These are phyloP conservation scores for Phytophthora meadii DNA, from an alignment of 352 stramenopile genomes.

Conservation along the genomic window DNA sequence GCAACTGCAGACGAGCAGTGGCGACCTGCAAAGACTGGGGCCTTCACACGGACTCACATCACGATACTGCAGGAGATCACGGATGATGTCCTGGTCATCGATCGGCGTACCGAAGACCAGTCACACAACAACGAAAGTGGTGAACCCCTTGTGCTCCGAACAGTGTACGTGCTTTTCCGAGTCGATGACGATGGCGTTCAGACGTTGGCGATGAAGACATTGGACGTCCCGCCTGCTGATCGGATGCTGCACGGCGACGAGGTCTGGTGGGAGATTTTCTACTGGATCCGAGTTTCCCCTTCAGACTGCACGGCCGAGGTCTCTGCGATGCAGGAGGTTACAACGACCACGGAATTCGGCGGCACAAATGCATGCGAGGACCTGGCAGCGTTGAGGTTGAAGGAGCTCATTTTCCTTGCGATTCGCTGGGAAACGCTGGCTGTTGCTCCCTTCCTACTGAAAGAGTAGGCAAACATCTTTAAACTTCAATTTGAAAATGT, in stretches of 20 bases:
- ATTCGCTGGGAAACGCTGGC: constrained; percentile 39
- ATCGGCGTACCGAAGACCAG: constrained; percentile 31
- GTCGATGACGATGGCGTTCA: constrained; percentile 12
- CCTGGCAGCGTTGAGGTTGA: constrained; percentile 23
- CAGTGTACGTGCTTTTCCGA: constrained; percentile 41
- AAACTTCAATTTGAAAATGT: neutral
- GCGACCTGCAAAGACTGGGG: constrained; percentile 28
- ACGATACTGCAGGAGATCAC: constrained; percentile 34
- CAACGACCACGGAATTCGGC: constrained; percentile 4
- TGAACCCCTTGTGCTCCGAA: constrained; percentile 23
- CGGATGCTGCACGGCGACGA: constrained; percentile 22
- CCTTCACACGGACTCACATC: constrained; percentile 28
- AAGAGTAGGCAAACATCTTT: constrained; percentile 1
- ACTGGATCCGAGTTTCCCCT: constrained; percentile 40
- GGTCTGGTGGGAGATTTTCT: constrained; percentile 49
- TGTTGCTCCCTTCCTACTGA: constrained; percentile 33
- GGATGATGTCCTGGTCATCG: constrained; percentile 38
- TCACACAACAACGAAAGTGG: neutral
- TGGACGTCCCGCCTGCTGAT: constrained; percentile 32
- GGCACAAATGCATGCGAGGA: neutral
- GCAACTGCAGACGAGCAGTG: constrained; percentile 29
- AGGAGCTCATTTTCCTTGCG: constrained; percentile 42
- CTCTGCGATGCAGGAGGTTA: constrained; percentile 1
- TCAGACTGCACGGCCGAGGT: neutral
- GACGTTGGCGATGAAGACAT: constrained; percentile 40